phyloP scores from a whole-genome alignment of 1,139 yeast genomes.

The Pneumocystis jirovecii region DNA sequence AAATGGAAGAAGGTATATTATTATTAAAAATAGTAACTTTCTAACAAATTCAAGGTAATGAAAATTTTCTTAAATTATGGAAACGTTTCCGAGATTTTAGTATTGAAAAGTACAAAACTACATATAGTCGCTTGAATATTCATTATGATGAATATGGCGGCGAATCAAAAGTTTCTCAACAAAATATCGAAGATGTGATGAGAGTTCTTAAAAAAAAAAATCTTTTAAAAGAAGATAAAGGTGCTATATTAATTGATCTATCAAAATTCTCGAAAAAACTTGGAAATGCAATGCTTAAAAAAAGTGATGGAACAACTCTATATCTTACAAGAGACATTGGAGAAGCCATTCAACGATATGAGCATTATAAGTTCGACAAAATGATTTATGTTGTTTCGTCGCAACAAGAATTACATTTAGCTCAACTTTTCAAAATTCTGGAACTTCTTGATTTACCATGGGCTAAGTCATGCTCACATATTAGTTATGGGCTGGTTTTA shows the following conservation, averaged over 20 bases:
- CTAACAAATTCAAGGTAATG: constrained; percentile 36
- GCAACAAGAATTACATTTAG: constrained; percentile 89
- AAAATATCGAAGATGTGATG: constrained; percentile 53
- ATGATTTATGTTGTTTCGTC: constrained; percentile 91
- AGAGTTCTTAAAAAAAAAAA: constrained; percentile 50
- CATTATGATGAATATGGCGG: constrained; percentile 81
- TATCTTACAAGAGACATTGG: constrained; percentile 96
- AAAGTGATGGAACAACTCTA: constrained; percentile 89
- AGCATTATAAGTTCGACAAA: constrained; percentile 75
- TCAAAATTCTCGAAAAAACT: constrained; percentile 77
- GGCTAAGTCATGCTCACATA: constrained; percentile 66
- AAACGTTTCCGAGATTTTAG: constrained; percentile 76
- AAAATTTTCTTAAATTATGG: constrained; percentile 67
- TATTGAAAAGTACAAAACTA: constrained; percentile 68
- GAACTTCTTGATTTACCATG: constrained; percentile 85
- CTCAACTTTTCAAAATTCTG: constrained; percentile 87
- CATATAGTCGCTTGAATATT: constrained; percentile 86
- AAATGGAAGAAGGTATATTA: constrained; percentile 59
- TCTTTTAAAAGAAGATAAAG: constrained; percentile 72
- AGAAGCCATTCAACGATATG: constrained; percentile 84
- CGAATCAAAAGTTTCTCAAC: constrained; percentile 81
- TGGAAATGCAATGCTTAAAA: constrained; percentile 87
- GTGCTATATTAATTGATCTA: constrained; percentile 80
- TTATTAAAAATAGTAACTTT: background rate
- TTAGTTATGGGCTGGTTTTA: constrained; percentile 93